phyloP scores from a whole-genome alignment of 192 early-diverging fungal genomes.

The Phycomyces nitens region DNA sequence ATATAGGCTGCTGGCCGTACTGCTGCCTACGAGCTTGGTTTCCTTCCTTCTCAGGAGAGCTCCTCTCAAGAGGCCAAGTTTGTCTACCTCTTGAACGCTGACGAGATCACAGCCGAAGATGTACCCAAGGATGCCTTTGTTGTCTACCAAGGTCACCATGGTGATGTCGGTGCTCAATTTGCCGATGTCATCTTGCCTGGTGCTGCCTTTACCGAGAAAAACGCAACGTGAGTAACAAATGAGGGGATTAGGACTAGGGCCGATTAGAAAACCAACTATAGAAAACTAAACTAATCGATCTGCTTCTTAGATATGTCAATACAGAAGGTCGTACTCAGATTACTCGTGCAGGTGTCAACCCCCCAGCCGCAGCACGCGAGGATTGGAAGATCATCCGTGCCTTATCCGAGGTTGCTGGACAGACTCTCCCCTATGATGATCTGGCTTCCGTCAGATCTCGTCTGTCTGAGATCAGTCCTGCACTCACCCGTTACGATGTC shows the following conservation, averaged over 20 bases:
- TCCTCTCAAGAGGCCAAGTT: constrained; percentile 53
- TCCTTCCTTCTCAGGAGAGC: constrained; percentile 53
- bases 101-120: constrained; percentile 71
- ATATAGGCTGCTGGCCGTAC: constrained; percentile 75
- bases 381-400: constrained; percentile 99
- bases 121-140: constrained; percentile 92
- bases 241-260: no score
- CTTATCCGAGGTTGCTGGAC: constrained; percentile 85
- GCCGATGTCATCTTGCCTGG: constrained; percentile 97
- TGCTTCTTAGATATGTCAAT: constrained; percentile 85
- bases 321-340: constrained; percentile 94
- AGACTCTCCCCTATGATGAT: constrained; percentile 89
- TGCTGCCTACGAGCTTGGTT: constrained; percentile 91
- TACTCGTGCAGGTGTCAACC: constrained; percentile 88
- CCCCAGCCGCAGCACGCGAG: constrained; percentile 87
- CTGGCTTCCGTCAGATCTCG: constrained; percentile 76
- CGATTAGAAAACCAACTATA: no score
- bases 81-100: constrained; percentile 91
- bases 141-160: constrained; percentile 99
- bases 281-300: no score
- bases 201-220: constrained; percentile 95
- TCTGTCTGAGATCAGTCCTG: constrained; percentile 83
- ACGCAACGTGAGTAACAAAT: constrained; percentile 56
- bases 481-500: constrained; percentile 71
- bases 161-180: constrained; percentile 89